phyloP scores from a whole-genome alignment of 164 flowering plant genomes.

The Echeveria elegans region DNA sequence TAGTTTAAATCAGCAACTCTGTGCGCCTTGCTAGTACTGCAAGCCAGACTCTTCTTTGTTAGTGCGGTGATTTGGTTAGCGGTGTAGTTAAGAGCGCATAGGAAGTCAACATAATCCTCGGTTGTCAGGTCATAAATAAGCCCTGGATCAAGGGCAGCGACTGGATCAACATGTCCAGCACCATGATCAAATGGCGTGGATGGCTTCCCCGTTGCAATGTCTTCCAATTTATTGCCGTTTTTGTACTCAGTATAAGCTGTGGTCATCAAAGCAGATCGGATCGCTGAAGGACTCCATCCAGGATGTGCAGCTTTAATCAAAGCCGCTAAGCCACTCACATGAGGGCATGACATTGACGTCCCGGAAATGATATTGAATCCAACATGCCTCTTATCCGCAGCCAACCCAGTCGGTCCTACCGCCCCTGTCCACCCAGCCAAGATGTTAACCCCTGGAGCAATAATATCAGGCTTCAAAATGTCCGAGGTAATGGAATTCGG shows the following conservation, averaged over 20 bases:
- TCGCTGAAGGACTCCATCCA: slow-evolving; percentile 69
- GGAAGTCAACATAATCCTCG: slow-evolving; percentile 43
- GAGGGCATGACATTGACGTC: slow-evolving; percentile 75
- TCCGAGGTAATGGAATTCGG: slow-evolving; percentile 26
- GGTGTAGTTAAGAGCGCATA: slow-evolving; percentile 55
- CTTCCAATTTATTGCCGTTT: slow-evolving; percentile 28
- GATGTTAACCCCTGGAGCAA: slow-evolving; percentile 68
- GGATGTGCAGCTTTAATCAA: slow-evolving; percentile 48
- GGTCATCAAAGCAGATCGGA: slow-evolving; percentile 62
- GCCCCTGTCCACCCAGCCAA: slow-evolving; percentile 51
- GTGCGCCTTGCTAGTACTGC: slow-evolving; percentile 33
- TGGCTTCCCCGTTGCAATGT: slow-evolving; percentile 39
- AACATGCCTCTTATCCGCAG: slow-evolving; percentile 39
- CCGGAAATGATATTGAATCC: slow-evolving; percentile 66
- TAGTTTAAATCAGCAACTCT: slow-evolving; percentile 42
- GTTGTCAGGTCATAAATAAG: slow-evolving; percentile 43
- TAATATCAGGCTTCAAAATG: slow-evolving; percentile 54
- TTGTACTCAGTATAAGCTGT: slow-evolving; percentile 47
- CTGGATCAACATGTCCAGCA: slow-evolving; percentile 65
- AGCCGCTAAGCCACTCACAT: slow-evolving; percentile 66
- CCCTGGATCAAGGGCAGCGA: slow-evolving; percentile 51
- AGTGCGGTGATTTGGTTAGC: slow-evolving; percentile 17
- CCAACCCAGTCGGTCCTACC: slow-evolving; percentile 45
- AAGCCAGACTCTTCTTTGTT: slow-evolving; percentile 25
- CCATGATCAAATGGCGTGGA: slow-evolving; percentile 61